phyloP scores from a whole-genome alignment of 768 basidiomycete species.

The Rhodocollybia butyracea region DNA sequence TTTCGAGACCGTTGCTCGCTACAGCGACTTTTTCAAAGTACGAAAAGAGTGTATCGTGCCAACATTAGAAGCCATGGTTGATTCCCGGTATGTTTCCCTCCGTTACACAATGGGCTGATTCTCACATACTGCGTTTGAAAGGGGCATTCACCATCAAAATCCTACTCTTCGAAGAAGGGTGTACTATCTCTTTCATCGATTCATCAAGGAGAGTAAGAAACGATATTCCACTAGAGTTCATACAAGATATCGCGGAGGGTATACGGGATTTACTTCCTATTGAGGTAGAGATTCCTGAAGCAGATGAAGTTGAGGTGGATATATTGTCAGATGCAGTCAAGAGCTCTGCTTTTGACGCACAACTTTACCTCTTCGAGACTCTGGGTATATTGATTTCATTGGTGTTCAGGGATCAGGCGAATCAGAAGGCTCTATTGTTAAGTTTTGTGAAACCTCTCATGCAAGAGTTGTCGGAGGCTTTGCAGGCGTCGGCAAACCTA shows the following conservation, averaged over 20 bases:
- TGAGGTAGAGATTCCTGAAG: slow-evolving; percentile 70
- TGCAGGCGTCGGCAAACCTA: slow-evolving; percentile 40
- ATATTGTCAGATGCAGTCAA: slow-evolving; percentile 77
- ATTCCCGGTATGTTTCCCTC: slow-evolving; percentile 54
- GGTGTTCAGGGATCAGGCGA: slow-evolving; percentile 61
- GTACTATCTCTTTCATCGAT: slow-evolving; percentile 91
- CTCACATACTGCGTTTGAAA: slow-evolving; percentile 27
- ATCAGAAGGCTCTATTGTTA: slow-evolving; percentile 65
- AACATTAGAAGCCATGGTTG: slow-evolving; percentile 85
- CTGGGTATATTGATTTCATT: slow-evolving; percentile 81
- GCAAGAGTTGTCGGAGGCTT: slow-evolving; percentile 60
- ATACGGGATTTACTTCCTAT: slow-evolving; percentile 78
- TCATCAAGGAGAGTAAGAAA: slow-evolving; percentile 80
- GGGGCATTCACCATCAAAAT: slow-evolving; percentile 83
- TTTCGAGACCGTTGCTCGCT: slow-evolving; percentile 90
- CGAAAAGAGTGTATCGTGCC: slow-evolving; percentile 86
- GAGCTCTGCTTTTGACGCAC: slow-evolving; percentile 78
- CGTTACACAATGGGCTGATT: not conserved
- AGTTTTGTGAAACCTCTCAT: slow-evolving; percentile 83
- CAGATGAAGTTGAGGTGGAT: slow-evolving; percentile 70
- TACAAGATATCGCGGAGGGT: slow-evolving; percentile 65
- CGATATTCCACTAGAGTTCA: slow-evolving; percentile 73
- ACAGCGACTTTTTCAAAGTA: slow-evolving; percentile 95
- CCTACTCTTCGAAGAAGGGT: slow-evolving; percentile 68
- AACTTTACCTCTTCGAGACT: slow-evolving; percentile 93